These are phyloP conservation scores for Suhomyces tanzawaensis DNA, from an alignment of 805 yeast species.

Conservation along the genomic window DNA sequence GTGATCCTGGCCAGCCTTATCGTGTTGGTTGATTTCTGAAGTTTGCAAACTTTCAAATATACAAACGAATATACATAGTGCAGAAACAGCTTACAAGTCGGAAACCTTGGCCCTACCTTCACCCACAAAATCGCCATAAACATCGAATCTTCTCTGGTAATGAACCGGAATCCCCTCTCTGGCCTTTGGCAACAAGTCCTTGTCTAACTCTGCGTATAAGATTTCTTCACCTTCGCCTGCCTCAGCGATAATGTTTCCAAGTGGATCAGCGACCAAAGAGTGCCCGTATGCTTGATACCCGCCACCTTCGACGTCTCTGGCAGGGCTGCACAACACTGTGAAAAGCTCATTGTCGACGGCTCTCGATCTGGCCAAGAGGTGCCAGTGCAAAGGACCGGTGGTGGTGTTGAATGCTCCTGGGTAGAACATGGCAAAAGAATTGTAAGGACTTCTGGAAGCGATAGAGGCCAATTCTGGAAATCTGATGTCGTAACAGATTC, in stretches of 20 bases:
- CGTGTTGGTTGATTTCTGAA: too few relatives aligned
- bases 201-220: conserved; percentile 40
- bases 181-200: conserved; percentile 38
- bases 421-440: conserved; percentile 72
- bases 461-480: conserved; percentile 75
- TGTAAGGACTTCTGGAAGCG: conserved; percentile 59
- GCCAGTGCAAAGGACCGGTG: conserved; percentile 86
- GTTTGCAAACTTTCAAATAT: too few relatives aligned
- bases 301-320: conserved; percentile 60
- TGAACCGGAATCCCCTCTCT: conserved; percentile 43
- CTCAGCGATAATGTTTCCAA: conserved; percentile 41
- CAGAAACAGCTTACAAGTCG: conserved; percentile 21
- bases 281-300: conserved; percentile 48
- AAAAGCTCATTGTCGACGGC: conserved; percentile 75
- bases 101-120: conserved; percentile 29
- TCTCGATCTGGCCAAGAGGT: conserved; percentile 65
- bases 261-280: conserved; percentile 43
- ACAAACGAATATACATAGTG: too few relatives aligned
- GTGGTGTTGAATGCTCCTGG: conserved; percentile 86
- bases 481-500: conserved; percentile 80
- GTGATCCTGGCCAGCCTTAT: too few relatives aligned
- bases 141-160: conserved; percentile 42
- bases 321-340: conserved; percentile 82
- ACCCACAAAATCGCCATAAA: conserved; percentile 41
- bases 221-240: conserved; percentile 48